phyloP scores from a whole-genome alignment of 2,329 filamentous ascomycete species.

The Hypomyces perniciosus region DNA sequence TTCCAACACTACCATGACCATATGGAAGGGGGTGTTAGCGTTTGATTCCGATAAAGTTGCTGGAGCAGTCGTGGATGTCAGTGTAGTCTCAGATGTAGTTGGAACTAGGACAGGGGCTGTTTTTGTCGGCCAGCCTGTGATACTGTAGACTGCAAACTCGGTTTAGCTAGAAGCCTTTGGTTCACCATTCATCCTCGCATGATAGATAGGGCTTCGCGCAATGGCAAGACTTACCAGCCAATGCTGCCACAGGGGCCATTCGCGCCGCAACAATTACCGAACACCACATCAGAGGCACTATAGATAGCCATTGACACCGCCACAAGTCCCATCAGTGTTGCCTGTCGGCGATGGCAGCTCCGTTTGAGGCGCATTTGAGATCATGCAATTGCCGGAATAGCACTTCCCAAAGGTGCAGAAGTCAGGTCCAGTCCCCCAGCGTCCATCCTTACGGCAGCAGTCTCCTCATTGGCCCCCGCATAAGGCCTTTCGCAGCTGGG shows the following conservation, averaged over 20 bases:
- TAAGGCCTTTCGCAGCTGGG: constrained; percentile 24
- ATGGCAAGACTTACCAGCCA: too few species aligned
- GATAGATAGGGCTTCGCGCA: too few species aligned
- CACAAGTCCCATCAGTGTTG: background rate
- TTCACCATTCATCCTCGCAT: too few species aligned
- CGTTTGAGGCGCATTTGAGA: background rate
- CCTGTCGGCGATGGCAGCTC: background rate
- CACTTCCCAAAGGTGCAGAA: background rate
- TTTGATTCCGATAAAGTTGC: too few species aligned
- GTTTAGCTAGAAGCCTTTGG: too few species aligned
- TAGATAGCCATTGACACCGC: background rate
- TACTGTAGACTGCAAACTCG: too few species aligned
- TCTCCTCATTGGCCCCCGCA: constrained; percentile 28
- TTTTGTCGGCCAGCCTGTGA: too few species aligned
- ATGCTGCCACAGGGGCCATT: background rate
- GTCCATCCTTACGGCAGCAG: background rate
- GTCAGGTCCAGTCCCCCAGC: background rate
- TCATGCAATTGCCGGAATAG: background rate
- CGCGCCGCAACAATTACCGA: background rate
- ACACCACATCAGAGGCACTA: background rate
- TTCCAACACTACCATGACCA: too few species aligned
- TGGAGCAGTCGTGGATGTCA: too few species aligned
- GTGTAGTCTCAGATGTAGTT: too few species aligned
- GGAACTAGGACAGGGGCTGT: too few species aligned
- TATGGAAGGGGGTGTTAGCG: too few species aligned